Base-by-base conservation (phyloP, 2,329 filamentous ascomycete species). In the Penicillium glabrum region DNA sequence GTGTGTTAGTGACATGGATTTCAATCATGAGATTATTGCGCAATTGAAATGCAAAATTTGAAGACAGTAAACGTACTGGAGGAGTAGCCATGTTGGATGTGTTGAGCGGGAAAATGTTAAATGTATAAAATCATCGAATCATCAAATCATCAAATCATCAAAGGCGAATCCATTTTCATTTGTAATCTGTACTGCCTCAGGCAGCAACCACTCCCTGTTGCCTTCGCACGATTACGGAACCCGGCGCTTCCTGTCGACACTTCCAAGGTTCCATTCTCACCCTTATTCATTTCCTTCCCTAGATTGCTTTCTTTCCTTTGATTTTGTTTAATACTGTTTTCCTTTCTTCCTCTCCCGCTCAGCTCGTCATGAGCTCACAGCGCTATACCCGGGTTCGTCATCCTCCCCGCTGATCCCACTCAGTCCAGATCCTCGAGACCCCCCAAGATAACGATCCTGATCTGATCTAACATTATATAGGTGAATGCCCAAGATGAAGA, bases 311-410 rank as follows among this genome's bases (percentile, higher is more conserved):
- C 54, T 57, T 51, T 48, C 37, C 56, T 51, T 55, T 53, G 53
- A 45, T 58, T 54, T 46, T 53, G 49, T 61, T 61, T 43, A 52
- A 61, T 64, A 64, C 57, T 64, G 59, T 62, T 58, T 61, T 54
- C 57, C 47, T 49, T 46, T 60, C 57, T 53, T 58, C 49, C 48
- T 37, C 54, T 53, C 55, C 65, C 65, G 71, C 69, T 73, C 71
- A 71, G 72, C 74, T 75, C 72, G 69, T 67, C 64, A 80, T 80
- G 77, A 78, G 75, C 75, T 77, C 77, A 69, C 77, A 79, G 72
- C 73, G 77, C 61, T 80, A 80, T 72, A 71, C 78, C 69, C 70
- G 75, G 73, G 78, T 80, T 75, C 62, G 75, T 61, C 53, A 54
- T 58, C 57, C 55, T 57, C 51, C 52, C 59, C 62, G 56, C 63